These are phyloP conservation scores for Goffeauzyma gilvescens DNA, from an alignment of 768 basidiomycete species.

Conservation along the genomic window DNA sequence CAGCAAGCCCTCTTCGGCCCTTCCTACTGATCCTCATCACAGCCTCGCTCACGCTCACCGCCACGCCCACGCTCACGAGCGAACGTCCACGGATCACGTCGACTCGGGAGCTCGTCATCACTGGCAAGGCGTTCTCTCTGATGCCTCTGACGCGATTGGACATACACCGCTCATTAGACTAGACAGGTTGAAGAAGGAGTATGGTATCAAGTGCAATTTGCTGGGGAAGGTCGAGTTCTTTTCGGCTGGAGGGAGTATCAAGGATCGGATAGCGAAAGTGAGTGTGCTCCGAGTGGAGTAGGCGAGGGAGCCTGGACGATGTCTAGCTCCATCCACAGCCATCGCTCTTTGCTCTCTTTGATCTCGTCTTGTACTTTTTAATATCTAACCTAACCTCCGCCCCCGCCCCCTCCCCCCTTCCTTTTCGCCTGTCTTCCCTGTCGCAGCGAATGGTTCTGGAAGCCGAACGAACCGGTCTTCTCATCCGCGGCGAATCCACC, in stretches of 20 bases:
- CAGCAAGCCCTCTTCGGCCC: too few species aligned
- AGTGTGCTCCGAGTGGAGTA: background rate
- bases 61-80: too few species aligned
- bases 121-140: slow-evolving; percentile 43
- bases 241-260: slow-evolving; percentile 81
- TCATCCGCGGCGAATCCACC: slow-evolving; percentile 70
- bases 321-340: too few species aligned
- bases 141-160: slow-evolving; percentile 68
- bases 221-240: slow-evolving; percentile 81
- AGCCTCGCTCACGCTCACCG: too few species aligned
- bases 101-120: slow-evolving; percentile 16
- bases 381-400: too few species aligned
- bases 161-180: slow-evolving; percentile 78
- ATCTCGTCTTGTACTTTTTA: too few species aligned
- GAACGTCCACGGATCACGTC: too few species aligned
- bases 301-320: too few species aligned
- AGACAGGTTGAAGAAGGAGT: slow-evolving; percentile 50
- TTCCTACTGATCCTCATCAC: too few species aligned
- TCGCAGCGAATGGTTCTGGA: slow-evolving; percentile 64
- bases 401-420: background rate
- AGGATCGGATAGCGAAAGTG: slow-evolving; percentile 78
- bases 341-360: background rate
- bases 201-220: slow-evolving; percentile 81
- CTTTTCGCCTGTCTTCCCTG: background rate
- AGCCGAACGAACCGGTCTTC: slow-evolving; percentile 71